phyloP scores from a whole-genome alignment of 2,329 filamentous ascomycete genomes.

The Xenosphaeropsis pyriputrescens region DNA sequence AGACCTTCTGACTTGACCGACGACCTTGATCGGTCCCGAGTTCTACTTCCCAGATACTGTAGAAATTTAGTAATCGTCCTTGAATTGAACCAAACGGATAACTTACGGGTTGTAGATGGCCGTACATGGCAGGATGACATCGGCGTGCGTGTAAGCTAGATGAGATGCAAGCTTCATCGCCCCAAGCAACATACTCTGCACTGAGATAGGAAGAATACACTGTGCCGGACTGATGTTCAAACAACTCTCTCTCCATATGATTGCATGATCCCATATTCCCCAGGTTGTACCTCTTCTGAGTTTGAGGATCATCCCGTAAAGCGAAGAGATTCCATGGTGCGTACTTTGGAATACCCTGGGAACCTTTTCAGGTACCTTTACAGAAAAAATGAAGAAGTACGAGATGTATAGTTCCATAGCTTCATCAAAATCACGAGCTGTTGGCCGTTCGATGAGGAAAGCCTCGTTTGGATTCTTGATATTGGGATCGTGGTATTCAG shows the following conservation, averaged over 20 bases:
- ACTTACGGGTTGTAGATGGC: slow-evolving; percentile 37
- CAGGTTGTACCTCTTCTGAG: slow-evolving; percentile 36
- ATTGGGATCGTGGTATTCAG: slow-evolving; percentile 23
- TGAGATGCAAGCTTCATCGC: slow-evolving; percentile 26
- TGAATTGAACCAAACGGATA: background rate
- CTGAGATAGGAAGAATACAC: slow-evolving; percentile 25
- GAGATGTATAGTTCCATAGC: slow-evolving; percentile 20
- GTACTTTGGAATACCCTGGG: slow-evolving; percentile 40
- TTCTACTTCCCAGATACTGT: slow-evolving; percentile 36
- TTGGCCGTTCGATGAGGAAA: slow-evolving; percentile 19
- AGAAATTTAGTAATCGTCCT: background rate
- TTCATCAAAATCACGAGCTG: slow-evolving; percentile 16
- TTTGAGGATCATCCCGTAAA: slow-evolving; percentile 41
- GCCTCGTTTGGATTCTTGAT: slow-evolving; percentile 11
- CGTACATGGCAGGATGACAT: slow-evolving; percentile 32
- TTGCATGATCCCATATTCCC: slow-evolving; percentile 43
- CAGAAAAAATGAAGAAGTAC: slow-evolving; percentile 39
- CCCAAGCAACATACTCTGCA: slow-evolving; percentile 23
- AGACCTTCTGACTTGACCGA: slow-evolving; percentile 34
- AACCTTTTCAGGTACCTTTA: slow-evolving; percentile 37
- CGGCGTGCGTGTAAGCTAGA: slow-evolving; percentile 30
- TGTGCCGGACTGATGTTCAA: slow-evolving; percentile 26
- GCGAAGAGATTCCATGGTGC: slow-evolving; percentile 38
- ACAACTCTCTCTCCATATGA: slow-evolving; percentile 37
- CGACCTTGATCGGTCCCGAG: slow-evolving; percentile 36